Base-by-base conservation (phyloP, 2,329 filamentous ascomycete genomes). In the Phoma sp. region DNA sequence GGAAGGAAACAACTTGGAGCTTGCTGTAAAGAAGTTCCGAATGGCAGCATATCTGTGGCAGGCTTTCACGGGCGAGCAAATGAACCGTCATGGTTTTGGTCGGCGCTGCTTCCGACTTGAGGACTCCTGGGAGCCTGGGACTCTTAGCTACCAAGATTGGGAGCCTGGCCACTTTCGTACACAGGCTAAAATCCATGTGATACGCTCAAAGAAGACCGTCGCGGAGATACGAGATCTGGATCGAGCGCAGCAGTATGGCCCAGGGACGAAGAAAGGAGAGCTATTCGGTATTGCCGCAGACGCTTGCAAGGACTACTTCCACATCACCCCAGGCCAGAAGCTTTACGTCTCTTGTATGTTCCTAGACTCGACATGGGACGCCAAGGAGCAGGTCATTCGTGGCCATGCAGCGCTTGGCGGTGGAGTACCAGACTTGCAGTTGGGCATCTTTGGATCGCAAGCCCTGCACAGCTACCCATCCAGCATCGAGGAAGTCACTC, bases 21-120 rank as follows among this genome's bases (percentile, higher is more conserved):
- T 85, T 7, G 95, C 95, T 0, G 83, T 96, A 46, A 86, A 85
- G 67, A 99, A 99, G 72, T 97, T 95, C 72, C 86, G 93, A 59
- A 97, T 96, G 89, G 89, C 92, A 14, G 93, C 91, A 23, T 97
- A 98, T 71, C 81, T 98, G 11, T 98, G 95, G 93, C 95, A 99
- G 73, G 91, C 93, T 7, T 98, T 96, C 68, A 98, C 93, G 0
- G 91, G 91, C 6, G 95, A 99, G 73, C 93, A 98, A 72, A 98
- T 98, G 93, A 89, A 86, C 73, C 87, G 91, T 59, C 90, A 96
- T 71, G 90, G 89, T 57, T 86, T 98, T 62, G 92, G 93, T 8
- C 85, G 93, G 54, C 86, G 93, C 52, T 88, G 86, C 47, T 98
- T 97, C 74, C 84, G 93, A 38, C 93, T 96, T 59, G 95, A 98